phyloP scores from a whole-genome alignment of 148 eudicot species.

The Cornus controversa region DNA sequence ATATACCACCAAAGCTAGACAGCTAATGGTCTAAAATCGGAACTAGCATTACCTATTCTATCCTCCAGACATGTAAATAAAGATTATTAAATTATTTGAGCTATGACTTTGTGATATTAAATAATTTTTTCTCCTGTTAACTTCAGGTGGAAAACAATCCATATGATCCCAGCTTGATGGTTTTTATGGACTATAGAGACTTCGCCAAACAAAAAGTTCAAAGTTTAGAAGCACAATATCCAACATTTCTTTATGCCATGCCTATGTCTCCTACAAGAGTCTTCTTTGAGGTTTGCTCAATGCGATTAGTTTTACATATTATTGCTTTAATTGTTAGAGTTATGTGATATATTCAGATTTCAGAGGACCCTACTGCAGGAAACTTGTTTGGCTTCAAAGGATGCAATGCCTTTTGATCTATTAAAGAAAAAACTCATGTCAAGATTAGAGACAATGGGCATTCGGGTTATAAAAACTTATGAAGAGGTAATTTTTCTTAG shows the following conservation, averaged over 20 bases:
- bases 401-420: conserved; percentile 94
- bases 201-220: conserved; percentile 46
- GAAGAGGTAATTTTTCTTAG: conserved; percentile 66
- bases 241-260: conserved; percentile 96
- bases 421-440: conserved; percentile 78
- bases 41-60: not conserved
- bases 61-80: not conserved
- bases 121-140: not conserved
- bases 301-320: not conserved
- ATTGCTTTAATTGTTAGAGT: not conserved
- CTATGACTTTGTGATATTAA: conserved; percentile 4
- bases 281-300: conserved; percentile 79
- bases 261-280: conserved; percentile 89
- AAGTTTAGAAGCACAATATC: conserved; percentile 66
- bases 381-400: conserved; percentile 96
- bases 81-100: not conserved
- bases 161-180: conserved; percentile 89
- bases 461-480: conserved; percentile 61
- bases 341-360: not conserved
- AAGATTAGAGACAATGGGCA: conserved; percentile 82
- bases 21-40: not conserved
- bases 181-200: conserved; percentile 98
- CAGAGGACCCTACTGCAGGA: conserved; percentile 49
- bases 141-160: conserved; percentile 85
- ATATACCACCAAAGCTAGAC: not conserved